These are phyloP conservation scores for Daedalea quercina DNA, from an alignment of 768 basidiomycete genomes.

Conservation along the genomic window DNA sequence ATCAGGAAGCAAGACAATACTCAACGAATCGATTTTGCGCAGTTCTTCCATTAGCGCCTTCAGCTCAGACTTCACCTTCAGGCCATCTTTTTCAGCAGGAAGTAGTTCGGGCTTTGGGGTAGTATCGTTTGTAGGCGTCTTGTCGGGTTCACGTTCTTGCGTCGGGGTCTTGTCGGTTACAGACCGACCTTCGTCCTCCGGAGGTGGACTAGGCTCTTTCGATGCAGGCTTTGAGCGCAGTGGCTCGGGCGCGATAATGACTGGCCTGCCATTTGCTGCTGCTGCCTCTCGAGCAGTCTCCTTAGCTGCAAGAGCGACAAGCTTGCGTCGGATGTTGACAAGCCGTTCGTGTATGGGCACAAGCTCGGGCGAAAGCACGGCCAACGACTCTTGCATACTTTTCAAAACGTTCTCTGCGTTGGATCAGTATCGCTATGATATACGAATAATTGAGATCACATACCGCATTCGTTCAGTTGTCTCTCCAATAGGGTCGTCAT, in stretches of 20 bases:
- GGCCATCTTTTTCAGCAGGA: conserved; percentile 12
- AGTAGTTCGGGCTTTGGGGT: conserved; percentile 15
- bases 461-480: conserved; percentile 90
- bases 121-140: conserved; percentile 22
- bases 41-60: conserved; percentile 90
- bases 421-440: conserved; percentile 1
- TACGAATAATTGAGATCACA: conserved; percentile 23
- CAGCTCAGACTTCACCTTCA: conserved; percentile 45
- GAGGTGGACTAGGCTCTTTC: neutral
- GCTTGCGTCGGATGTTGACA: conserved; percentile 80
- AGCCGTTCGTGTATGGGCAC: conserved; percentile 82
- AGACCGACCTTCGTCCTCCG: neutral
- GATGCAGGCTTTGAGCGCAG: conserved; percentile 1
- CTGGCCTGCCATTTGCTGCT: neutral
- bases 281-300: conserved; percentile 70
- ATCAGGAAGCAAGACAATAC: conserved; percentile 28
- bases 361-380: conserved; percentile 85
- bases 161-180: neutral
- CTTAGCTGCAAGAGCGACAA: conserved; percentile 84
- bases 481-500: conserved; percentile 86
- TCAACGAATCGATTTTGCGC: conserved; percentile 93
- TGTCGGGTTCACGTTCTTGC: conserved; percentile 10
- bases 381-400: conserved; percentile 76
- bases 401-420: conserved; percentile 64
- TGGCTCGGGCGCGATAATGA: neutral